Conservation (phyloP, 306 rosid species). For the Quercus gilva region DNA sequence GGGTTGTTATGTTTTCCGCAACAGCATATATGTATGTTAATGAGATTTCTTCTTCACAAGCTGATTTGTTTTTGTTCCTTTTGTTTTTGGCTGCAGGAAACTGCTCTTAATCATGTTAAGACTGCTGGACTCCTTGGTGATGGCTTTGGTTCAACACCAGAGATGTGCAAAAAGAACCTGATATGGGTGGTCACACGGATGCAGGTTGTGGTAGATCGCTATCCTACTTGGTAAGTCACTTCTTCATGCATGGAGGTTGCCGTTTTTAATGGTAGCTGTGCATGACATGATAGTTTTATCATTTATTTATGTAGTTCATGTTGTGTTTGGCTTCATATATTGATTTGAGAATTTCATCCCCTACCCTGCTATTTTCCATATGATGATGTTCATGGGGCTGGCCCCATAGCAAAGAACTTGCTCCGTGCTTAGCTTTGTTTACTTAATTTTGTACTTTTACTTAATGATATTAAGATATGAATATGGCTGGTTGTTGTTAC, state of each 20-base stretch:
- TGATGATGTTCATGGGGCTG: background rate
- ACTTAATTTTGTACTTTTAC: background rate
- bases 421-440: background rate
- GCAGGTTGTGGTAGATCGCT: constrained; percentile 95
- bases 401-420: background rate
- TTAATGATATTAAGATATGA: background rate
- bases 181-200: constrained; percentile 97
- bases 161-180: constrained; percentile 89
- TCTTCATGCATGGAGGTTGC: background rate
- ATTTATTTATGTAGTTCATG: background rate
- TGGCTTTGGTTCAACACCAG: constrained; percentile 97
- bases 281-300: constrained; percentile 3
- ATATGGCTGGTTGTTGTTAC: background rate
- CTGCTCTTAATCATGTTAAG: constrained; percentile 98
- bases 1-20: background rate
- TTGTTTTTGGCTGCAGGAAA: constrained; percentile 60
- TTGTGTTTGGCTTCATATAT: background rate
- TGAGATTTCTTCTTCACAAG: background rate
- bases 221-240: constrained; percentile 88
- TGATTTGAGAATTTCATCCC: background rate
- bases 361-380: background rate
- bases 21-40: background rate
- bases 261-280: background rate
- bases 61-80: constrained; percentile 12
- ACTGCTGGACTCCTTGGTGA: constrained; percentile 87